Evolutionary conservation across 768 basidiomycete species (phyloP).

Genomic region (Porphyrellus cyaneotinctus): DNA sequence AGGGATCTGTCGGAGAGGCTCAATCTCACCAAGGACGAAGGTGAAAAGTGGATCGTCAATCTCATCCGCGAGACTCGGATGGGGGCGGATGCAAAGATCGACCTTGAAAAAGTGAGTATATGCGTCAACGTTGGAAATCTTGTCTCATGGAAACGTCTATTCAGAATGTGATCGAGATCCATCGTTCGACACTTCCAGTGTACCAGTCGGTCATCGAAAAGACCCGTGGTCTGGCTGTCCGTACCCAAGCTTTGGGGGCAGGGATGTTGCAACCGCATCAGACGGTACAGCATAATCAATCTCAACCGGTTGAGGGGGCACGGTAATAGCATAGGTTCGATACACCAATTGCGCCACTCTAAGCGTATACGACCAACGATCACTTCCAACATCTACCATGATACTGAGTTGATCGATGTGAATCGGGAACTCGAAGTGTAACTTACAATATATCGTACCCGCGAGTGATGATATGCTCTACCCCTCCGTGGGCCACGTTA

Average conservation of each 20-base stretch:
- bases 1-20: conserved; percentile 92
- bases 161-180: conserved; percentile 95
- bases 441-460: conserved; percentile 45
- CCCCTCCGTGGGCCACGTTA: conserved; percentile 38
- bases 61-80: conserved; percentile 96
- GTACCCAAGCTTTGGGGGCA: conserved; percentile 85
- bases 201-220: conserved; percentile 96
- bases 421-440: not conserved
- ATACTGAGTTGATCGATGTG: not conserved
- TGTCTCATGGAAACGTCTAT: conserved; percentile 10
- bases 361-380: not conserved
- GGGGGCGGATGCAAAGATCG: conserved; percentile 97
- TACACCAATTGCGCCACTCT: not conserved
- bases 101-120: conserved; percentile 76
- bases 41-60: conserved; percentile 99
- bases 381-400: conserved; percentile 37
- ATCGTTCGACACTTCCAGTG: conserved; percentile 81
- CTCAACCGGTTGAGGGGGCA: conserved; percentile 30
- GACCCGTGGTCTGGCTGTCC: conserved; percentile 85
- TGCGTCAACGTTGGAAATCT: not conserved
- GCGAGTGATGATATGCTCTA: conserved; percentile 36
- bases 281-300: conserved; percentile 27
- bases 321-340: conserved; percentile 11
- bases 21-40: conserved; percentile 91
- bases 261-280: conserved; percentile 51